These are phyloP conservation scores for Exsudoporus floridanus DNA, from an alignment of 1,284 basidiomycete genomes.

Conservation along the genomic window DNA sequence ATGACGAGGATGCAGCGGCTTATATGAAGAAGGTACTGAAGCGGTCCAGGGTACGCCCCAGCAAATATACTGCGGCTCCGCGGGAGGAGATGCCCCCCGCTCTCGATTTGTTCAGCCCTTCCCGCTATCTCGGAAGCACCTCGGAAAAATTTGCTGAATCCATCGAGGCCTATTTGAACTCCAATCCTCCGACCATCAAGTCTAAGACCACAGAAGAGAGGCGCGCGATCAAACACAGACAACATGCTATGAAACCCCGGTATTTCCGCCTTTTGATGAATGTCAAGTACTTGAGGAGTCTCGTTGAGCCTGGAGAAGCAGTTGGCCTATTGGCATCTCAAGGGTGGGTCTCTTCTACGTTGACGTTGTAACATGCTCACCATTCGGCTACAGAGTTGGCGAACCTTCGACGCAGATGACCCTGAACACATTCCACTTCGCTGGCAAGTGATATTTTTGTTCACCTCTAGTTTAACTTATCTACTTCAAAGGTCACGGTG, in stretches of 20 bases:
- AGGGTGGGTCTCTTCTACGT: constrained; percentile 58
- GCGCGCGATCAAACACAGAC: constrained; percentile 44
- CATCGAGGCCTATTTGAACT: constrained; percentile 78
- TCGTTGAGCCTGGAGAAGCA: constrained; percentile 97
- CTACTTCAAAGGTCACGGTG: constrained; percentile 80
- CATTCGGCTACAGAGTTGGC: constrained; percentile 66
- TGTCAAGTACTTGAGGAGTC: constrained; percentile 87
- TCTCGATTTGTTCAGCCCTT: constrained; percentile 79
- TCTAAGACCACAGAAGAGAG: constrained; percentile 49
- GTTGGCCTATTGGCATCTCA: constrained; percentile 98
- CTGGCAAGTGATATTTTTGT: constrained; percentile 52
- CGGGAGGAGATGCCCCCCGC: constrained; percentile 67
- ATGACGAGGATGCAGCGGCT: constrained; percentile 65
- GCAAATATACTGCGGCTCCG: constrained; percentile 45
- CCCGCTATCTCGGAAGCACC: constrained; percentile 82
- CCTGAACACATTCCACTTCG: constrained; percentile 99
- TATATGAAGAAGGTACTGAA: constrained; percentile 95
- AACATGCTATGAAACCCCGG: constrained; percentile 50
- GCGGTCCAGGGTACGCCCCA: constrained; percentile 50
- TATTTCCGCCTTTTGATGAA: constrained; percentile 83
- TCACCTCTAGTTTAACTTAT: background rate
- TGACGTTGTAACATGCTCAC: background rate
- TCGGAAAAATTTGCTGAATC: constrained; percentile 91
- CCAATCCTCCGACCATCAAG: constrained; percentile 68
- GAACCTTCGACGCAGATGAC: constrained; percentile 99